Evolutionary conservation across 805 yeast species (phyloP).

Genomic region (Metschnikowia aberdeeniae): DNA sequence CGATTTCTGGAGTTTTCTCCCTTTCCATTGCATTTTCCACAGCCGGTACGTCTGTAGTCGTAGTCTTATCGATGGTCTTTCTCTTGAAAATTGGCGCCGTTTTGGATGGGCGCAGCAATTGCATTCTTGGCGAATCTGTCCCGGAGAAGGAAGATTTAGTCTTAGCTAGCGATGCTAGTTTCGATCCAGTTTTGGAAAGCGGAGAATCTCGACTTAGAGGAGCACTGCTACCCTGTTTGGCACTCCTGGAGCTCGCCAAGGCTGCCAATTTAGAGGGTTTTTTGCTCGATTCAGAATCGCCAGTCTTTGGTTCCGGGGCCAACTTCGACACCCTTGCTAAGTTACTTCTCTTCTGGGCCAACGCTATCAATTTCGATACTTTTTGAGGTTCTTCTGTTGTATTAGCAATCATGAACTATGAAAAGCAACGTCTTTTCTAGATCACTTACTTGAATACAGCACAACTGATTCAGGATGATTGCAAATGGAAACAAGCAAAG

Average conservation of each 20-base stretch:
- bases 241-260: neutral
- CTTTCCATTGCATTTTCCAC: neutral
- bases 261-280: conserved; percentile 2
- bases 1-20: neutral
- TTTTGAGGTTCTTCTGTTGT: conserved; percentile 14
- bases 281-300: neutral
- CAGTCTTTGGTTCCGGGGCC: neutral
- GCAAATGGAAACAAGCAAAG: conserved; percentile 1
- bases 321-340: conserved; percentile 4
- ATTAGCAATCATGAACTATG: conserved; percentile 18
- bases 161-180: conserved; percentile 9
- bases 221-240: neutral
- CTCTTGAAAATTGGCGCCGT: neutral
- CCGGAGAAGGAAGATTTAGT: neutral
- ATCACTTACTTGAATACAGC: conserved; percentile 6
- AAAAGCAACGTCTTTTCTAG: conserved; percentile 3
- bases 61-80: neutral
- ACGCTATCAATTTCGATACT: conserved; percentile 15
- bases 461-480: conserved; percentile 2
- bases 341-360: conserved; percentile 1
- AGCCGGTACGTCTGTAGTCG: neutral
- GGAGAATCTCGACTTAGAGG: neutral
- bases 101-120: neutral
- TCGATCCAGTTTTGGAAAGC: conserved; percentile 2
- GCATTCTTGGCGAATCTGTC: neutral